Conservation (phyloP, 352 stramenopile genomes). For the Hyaloperonospora arabidopsidis region DNA sequence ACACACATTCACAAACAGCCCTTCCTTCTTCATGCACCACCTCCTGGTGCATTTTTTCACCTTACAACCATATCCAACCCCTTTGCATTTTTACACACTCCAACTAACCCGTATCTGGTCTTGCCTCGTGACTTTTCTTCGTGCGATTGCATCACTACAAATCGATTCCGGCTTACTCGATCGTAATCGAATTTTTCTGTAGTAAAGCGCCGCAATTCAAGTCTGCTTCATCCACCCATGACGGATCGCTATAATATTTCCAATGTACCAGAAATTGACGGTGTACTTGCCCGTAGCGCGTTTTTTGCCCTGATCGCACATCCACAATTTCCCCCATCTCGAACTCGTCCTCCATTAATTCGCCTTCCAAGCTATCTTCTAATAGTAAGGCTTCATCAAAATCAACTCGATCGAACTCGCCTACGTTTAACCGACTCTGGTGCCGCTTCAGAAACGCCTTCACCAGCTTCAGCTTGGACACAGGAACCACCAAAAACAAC, state of each 20-base stretch:
- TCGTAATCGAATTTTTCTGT: background rate
- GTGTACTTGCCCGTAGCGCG: background rate
- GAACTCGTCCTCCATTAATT: constrained; percentile 3
- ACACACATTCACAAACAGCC: too few species aligned
- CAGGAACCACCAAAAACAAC: background rate
- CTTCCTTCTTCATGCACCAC: too few species aligned
- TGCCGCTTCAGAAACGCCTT: background rate
- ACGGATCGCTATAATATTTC: constrained; percentile 7
- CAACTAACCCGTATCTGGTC: too few species aligned
- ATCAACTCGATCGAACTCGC: background rate
- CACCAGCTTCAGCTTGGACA: background rate
- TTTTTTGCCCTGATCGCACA: constrained; percentile 8
- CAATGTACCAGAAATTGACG: constrained; percentile 13
- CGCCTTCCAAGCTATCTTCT: constrained; percentile 9
- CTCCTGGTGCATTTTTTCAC: too few species aligned
- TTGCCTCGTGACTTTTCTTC: too few species aligned
- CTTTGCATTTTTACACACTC: too few species aligned
- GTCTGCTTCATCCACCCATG: constrained; percentile 9
- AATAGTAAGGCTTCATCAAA: constrained; percentile 23
- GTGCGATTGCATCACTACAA: too few species aligned
- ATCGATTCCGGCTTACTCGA: too few species aligned
- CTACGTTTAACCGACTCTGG: background rate
- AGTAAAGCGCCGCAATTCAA: constrained; percentile 9
- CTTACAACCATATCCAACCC: too few species aligned
- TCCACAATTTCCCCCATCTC: constrained; percentile 15